A percentile compares a stretch with the other conserved stretches of the same genome.
Evolutionary conservation across 495 filamentous ascomycete genomes (phyloP).

Genomic region (Talaromyces thailandensis): DNA sequence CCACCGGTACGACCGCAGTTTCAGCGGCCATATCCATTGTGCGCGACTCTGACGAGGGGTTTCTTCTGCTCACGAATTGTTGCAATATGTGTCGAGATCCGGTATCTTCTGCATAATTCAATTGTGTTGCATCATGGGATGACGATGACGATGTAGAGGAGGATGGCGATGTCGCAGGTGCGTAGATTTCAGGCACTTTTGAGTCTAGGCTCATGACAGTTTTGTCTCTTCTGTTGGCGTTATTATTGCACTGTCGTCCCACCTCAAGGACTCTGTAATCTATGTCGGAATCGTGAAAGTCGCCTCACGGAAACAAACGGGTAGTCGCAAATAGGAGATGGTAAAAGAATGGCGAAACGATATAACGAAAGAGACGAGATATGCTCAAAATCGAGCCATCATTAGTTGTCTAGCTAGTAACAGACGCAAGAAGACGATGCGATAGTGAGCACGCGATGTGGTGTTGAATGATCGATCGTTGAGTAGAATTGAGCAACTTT

Average conservation of each 20-base stretch:
- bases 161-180: background rate
- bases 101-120: background rate
- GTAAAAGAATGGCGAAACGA: background rate
- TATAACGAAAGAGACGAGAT: background rate
- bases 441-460: background rate
- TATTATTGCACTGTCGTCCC: background rate
- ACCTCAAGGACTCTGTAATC: background rate
- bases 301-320: background rate
- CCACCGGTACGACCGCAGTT: slow-evolving; percentile 1
- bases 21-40: slow-evolving; percentile 1
- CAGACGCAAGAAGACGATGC: background rate
- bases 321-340: background rate
- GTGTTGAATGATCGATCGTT: background rate
- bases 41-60: background rate
- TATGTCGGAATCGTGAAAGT: background rate
- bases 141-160: background rate
- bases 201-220: slow-evolving; percentile 5
- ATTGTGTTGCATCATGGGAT: background rate
- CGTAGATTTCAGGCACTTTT: background rate
- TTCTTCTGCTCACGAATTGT: background rate
- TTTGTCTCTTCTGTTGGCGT: background rate
- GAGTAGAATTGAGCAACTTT: background rate
- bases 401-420: background rate
- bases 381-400: background rate
- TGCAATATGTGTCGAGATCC: background rate